These are phyloP conservation scores for Brassica rapa DNA, from an alignment of 345 rosid species.

Conservation along the genomic window DNA sequence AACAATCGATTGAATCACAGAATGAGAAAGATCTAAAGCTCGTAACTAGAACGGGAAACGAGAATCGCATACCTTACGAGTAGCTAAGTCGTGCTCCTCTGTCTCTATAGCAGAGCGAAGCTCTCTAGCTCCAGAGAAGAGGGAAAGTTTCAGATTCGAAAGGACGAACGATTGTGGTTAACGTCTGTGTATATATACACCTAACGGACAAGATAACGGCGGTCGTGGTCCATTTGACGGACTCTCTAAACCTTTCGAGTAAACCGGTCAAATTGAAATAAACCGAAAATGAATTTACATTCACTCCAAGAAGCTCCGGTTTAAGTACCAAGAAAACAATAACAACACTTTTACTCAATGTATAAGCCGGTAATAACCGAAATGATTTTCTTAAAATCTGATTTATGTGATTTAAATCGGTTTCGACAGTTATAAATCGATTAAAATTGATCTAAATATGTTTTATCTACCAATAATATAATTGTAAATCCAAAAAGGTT, in stretches of 20 bases:
- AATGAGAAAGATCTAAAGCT: not conserved
- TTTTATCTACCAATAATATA: too few species aligned
- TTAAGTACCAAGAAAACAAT: not conserved
- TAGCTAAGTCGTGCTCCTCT: not conserved
- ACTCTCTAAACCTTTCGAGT: not conserved
- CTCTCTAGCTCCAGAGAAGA: constrained; percentile 16
- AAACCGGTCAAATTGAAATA: constrained; percentile 14
- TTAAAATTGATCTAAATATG: too few species aligned
- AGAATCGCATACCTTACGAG: constrained; percentile 16
- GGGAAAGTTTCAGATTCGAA: constrained; percentile 23
- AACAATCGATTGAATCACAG: constrained; percentile 15
- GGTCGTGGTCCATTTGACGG: constrained; percentile 1
- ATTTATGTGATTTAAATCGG: too few species aligned
- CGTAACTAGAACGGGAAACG: not conserved
- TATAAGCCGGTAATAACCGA: too few species aligned
- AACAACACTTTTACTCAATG: not conserved
- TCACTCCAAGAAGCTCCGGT: not conserved
- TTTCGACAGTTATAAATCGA: too few species aligned
- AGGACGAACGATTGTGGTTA: not conserved
- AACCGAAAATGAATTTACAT: not conserved
- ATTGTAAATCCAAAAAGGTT: too few species aligned
- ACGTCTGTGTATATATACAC: constrained; percentile 10
- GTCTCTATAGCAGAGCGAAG: not conserved
- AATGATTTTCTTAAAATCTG: too few species aligned
- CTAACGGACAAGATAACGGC: constrained; percentile 22